These are phyloP conservation scores for Lachnellula occidentalis DNA, from an alignment of 2,329 filamentous ascomycete species.

Conservation along the genomic window DNA sequence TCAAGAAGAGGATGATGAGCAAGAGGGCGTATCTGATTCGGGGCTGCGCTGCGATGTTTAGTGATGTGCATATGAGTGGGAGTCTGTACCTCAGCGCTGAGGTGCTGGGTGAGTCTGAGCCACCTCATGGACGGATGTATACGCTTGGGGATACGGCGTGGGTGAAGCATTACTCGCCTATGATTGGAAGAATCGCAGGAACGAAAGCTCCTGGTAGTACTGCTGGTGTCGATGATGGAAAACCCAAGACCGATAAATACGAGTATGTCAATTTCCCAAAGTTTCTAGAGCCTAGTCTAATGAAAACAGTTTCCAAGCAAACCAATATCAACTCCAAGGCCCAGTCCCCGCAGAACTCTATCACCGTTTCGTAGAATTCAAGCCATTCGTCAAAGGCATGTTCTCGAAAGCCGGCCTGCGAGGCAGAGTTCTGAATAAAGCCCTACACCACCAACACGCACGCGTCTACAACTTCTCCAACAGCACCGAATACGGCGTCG, in stretches of 20 bases:
- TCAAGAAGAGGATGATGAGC: conserved; percentile 81
- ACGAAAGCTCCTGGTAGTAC: conserved; percentile 56
- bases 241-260: conserved; percentile 56
- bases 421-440: conserved; percentile 75
- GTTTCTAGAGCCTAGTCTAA: conserved; percentile 9
- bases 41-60: conserved; percentile 59
- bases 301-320: conserved; percentile 72
- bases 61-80: conserved; percentile 62
- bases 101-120: conserved; percentile 70
- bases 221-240: conserved; percentile 36
- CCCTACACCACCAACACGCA: conserved; percentile 82
- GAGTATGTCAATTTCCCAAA: conserved; percentile 50
- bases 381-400: conserved; percentile 83
- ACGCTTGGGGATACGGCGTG: conserved; percentile 72
- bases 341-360: conserved; percentile 78
- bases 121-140: conserved; percentile 64
- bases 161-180: conserved; percentile 80
- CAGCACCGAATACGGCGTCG: conserved; percentile 65
- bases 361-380: conserved; percentile 90
- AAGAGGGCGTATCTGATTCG: conserved; percentile 79
- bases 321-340: conserved; percentile 80
- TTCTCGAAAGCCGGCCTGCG: conserved; percentile 73
- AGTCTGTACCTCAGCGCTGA: conserved; percentile 68
- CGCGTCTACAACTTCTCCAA: conserved; percentile 86
- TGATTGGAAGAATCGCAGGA: conserved; percentile 77